Percentiles rank a stretch among this genome's conserved stretches.
These are phyloP conservation scores for Effrenium voratum DNA, from an alignment of 73 alveolate species.

Conservation along the genomic window DNA sequence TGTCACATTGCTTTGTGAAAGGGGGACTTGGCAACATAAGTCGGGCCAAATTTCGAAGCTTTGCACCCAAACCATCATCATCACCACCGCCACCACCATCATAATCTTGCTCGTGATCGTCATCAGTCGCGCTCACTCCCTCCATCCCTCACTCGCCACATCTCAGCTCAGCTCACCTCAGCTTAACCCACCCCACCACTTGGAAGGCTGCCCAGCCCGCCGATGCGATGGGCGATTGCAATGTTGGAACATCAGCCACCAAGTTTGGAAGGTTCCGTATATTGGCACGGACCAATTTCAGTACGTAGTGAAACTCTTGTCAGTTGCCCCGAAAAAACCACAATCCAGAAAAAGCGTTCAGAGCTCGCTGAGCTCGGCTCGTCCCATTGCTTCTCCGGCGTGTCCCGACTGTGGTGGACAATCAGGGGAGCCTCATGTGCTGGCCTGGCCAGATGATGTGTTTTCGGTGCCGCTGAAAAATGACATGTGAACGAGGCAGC, in stretches of 20 bases:
- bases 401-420: conserved; percentile 84
- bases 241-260: background rate
- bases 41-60: too few relatives aligned
- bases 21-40: too few relatives aligned
- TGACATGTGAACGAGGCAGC: background rate
- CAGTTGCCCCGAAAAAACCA: background rate
- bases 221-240: background rate
- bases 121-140: too few relatives aligned
- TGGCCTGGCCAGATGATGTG: background rate
- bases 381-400: conserved; percentile 94
- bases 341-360: background rate
- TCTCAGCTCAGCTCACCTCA: too few relatives aligned
- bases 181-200: too few relatives aligned
- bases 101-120: too few relatives aligned
- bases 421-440: background rate
- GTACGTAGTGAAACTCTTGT: background rate
- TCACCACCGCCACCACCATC: too few relatives aligned
- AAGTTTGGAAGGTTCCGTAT: background rate
- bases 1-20: too few relatives aligned
- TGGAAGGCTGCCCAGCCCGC: background rate
- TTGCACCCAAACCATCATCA: too few relatives aligned
- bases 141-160: too few relatives aligned
- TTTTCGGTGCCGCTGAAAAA: background rate
- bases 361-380: background rate
- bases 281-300: background rate